Evolutionary conservation across 306 rosid genomes (phyloP), one percentile per base, ranked within the genome.

Genomic region (Pyrus pyrifolia): DNA sequence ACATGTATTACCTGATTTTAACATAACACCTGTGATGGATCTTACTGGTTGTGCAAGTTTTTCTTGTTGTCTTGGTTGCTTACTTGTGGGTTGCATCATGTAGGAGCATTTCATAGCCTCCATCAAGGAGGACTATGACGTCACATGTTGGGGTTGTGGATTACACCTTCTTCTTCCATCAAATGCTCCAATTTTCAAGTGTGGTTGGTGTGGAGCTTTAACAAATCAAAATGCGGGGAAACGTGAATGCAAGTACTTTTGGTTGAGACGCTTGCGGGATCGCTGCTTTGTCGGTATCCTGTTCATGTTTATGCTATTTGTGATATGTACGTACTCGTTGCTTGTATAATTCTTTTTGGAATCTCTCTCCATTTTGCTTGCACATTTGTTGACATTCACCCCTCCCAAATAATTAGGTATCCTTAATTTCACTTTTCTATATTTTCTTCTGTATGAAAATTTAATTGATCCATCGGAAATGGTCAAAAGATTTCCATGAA

Each of bases 181-280:
- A 29, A 57, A 72, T 72, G 76, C 93, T 44, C 75, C 92, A 44
- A 68, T 84, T 76, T 92, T 87, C 91, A 95, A 95, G 82, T 95
- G 99, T 82, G 97, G 96, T 76, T 95, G 99, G 97, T 95, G 99
- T 82, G 99, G 99, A 79, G 97, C 99, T 59, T 81, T 95, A 81
- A 92, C 97, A 22, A 83, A 88, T 83, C 87, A 82, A 53, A 89
- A 84, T 80, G 80, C 77, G 45, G 45, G 74, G 76, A 89, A 92
- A 85, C 70, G 68, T 51, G 93, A 81, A 11, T 22, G 79, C 76
- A 89, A 82, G 81, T 83, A 81, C 82, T 45, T 85, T 44, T 72
- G 83, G 82, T 83, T 96, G 97, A 90, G 97, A 74, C 70, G 83
- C 71, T 76, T 79, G 80, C 90, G 97, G 12, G 99, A 95, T 75